Percentiles rank a stretch among this genome's conserved stretches.
phyloP scores from a whole-genome alignment of 495 filamentous ascomycete genomes.

The Xylaria palmicola region DNA sequence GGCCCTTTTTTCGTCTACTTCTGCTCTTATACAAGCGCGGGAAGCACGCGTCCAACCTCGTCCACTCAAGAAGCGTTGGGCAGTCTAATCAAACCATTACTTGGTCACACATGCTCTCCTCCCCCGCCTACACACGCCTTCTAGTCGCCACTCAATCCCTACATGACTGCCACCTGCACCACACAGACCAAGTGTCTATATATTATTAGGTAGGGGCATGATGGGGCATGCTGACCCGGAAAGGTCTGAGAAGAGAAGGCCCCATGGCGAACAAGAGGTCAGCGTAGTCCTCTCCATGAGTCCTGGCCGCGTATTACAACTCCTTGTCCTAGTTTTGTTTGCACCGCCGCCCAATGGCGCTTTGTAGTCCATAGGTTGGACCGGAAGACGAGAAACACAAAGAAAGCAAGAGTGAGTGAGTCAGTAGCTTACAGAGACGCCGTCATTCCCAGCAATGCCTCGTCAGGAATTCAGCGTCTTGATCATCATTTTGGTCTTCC shows the following conservation, averaged over 20 bases:
- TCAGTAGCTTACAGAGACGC: background rate
- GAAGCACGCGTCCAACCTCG: background rate
- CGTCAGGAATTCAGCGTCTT: constrained; percentile 48
- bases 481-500: constrained; percentile 67
- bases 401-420: background rate
- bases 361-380: background rate
- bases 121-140: background rate
- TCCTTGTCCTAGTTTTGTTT: background rate
- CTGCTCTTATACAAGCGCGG: background rate
- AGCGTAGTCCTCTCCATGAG: background rate
- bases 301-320: background rate
- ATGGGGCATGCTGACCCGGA: background rate
- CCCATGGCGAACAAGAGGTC: background rate
- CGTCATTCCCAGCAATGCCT: background rate
- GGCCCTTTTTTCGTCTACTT: background rate
- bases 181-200: background rate
- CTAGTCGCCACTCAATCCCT: background rate
- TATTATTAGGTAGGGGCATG: background rate
- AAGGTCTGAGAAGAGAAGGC: background rate
- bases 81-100: constrained; percentile 7
- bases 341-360: background rate
- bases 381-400: too few relatives aligned
- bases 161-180: background rate
- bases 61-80: constrained; percentile 11
- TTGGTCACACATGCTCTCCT: background rate